Evolutionary conservation across 192 early-diverging fungal species (phyloP).

Genomic region (Podila clonocystis): DNA sequence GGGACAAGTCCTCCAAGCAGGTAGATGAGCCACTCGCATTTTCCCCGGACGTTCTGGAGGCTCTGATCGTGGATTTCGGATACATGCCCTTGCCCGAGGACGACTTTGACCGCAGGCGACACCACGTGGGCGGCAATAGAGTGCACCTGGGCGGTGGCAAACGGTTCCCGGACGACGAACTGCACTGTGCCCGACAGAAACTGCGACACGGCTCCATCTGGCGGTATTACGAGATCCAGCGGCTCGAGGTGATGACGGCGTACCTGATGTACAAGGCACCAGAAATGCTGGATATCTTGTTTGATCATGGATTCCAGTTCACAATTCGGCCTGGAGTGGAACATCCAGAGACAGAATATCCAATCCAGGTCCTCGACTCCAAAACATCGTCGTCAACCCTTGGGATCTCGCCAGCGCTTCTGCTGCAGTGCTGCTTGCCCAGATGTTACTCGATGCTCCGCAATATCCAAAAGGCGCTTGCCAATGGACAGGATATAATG

Average conservation of each 20-base stretch:
- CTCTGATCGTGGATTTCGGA: slow-evolving; percentile 33
- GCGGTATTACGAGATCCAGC: slow-evolving; percentile 40
- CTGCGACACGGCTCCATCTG: slow-evolving; percentile 31
- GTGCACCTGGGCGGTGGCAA: slow-evolving; percentile 5
- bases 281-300: slow-evolving; percentile 19
- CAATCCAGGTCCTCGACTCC: background rate
- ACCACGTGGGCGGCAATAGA: slow-evolving; percentile 30
- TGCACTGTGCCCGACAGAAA: slow-evolving; percentile 23
- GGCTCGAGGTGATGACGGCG: slow-evolving; percentile 28
- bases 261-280: slow-evolving; percentile 30
- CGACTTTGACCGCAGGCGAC: slow-evolving; percentile 24
- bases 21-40: slow-evolving; percentile 22
- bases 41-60: slow-evolving; percentile 1
- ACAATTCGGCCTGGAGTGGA: background rate
- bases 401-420: slow-evolving; percentile 11
- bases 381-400: background rate
- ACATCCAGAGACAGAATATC: background rate
- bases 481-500: background rate
- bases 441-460: slow-evolving; percentile 38
- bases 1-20: slow-evolving; percentile 6
- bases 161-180: slow-evolving; percentile 35
- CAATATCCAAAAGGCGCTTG: slow-evolving; percentile 7
- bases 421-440: slow-evolving; percentile 35
- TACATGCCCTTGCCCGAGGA: slow-evolving; percentile 47
- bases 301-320: slow-evolving; percentile 27